Base-by-base conservation (phyloP, 129 eudicot species). In the Erigeron canadensis region DNA sequence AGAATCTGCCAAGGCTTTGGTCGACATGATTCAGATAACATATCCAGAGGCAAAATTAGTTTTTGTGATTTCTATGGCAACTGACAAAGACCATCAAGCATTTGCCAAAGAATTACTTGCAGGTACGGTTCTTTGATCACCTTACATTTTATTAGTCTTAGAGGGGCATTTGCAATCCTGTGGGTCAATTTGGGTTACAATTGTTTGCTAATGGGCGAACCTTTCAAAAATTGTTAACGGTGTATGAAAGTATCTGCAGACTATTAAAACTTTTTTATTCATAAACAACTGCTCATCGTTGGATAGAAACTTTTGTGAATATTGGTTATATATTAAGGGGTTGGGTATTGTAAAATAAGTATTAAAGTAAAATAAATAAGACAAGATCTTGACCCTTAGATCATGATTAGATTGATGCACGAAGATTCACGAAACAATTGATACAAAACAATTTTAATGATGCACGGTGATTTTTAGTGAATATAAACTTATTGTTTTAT, bases 11-110 rank as follows among this genome's bases (percentile, higher is more conserved):
- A 86, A 82, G 86, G 99, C 99, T 12, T 88, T 95, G 81, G 91
- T 79, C 15, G 76, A 84, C 71, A 90, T 82, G 77, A 80, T 95
- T 73, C 75, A 81, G 64, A 80, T 79, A 77, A 62, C 83, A 53
- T 90, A 73, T 79, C 91, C 87, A 10, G 66, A 70, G 8, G 72
- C 86, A 59, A 69, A 63, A 19, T 59, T 94, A 79, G 82, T 90
- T 73, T 82, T 90, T 68, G 96, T 90, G 73, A 94, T 90, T 86
- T 93, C 99, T 69, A 90, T 94, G 99, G 97, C 99, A 11, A 87
- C 77, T 75, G 99, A 94, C 86, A 94, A 94, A 84, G 97, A 94
- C 80, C 97, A 94, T 81, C 9, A 68, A 34, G 92, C 89, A 43
- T 95, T 95, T 84, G 97, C 99, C 0, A 79, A 63, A 63, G 89